Base-by-base conservation (phyloP, 75 land plant species). In the Sequoiadendron giganteum region DNA sequence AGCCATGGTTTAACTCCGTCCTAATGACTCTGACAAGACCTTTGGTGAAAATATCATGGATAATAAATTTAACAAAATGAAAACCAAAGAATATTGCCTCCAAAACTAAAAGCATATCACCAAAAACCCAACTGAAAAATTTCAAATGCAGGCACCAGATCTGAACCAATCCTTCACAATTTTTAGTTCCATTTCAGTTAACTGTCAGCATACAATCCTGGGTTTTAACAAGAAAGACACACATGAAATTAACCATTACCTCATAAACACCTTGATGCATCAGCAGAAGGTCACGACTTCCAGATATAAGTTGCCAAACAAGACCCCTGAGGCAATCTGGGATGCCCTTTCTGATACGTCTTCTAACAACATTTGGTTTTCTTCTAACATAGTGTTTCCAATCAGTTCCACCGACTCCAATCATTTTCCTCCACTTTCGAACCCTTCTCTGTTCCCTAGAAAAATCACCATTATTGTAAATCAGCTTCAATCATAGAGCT, bases 201-300 rank as follows among this genome's bases (percentile, higher is more conserved):
- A 28, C 47, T 81, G 83, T 81, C 83, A 47, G 84, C 52, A 82
- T 10, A 40, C 19, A 42, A 21, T 40, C 18, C 45, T 79, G 39
- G 10, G 25, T 19, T 42, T 42, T 40, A 21, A 40, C 16, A 79
- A 84, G 48, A 28, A 84, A 32, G n/a, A 83, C 85, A 68, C 18
- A 87, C 61, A 73, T 85, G 34, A 83, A 52, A 84, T 58, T 65
- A 70, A 80, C 19, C 28, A 42, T 28, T 93, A 98, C 99, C 99
- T 98, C 99, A 90, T 98, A 98, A 85, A 98, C 97, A 3, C 99
- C 99, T 86, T 98, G 99, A 88, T 98, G 95, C 99, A 98, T 95
- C 73, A 98, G 94, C 95, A 98, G 89, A 61, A 98, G 93, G 89
- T 97, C 99, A 38, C 99, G 93, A 84, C 99, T 97, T 55, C 99